Base-by-base conservation (phyloP, 2,329 filamentous ascomycete species). In the Fusarium camptoceras region DNA sequence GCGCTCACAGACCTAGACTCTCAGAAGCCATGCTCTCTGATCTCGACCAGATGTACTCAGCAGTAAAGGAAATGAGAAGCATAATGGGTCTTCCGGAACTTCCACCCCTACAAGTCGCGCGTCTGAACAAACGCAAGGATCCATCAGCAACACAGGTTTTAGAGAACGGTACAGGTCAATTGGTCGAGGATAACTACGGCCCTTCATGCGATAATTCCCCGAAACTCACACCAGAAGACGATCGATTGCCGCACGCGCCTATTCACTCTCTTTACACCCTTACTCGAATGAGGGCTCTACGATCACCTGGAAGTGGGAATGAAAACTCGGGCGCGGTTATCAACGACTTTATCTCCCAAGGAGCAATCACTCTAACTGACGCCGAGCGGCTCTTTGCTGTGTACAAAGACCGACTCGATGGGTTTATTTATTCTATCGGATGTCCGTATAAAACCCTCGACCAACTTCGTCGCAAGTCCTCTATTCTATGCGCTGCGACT, bases 401-500 rank as follows among this genome's bases (percentile, higher is more conserved):
- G 11, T 88, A 86, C 63, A 82, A 82, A 54, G 80, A 84, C 49
- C 82, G 81, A 1, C 82, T 87, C 59, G 86, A 87, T 46, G 82
- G 84, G 44, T 83, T 84, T 39, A 82, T 87, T 57, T 87, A 86
- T 59, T 83, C 83, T 0, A 85, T 87, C 8, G 83, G 86, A 18
- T 79, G 85, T 15, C 82, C 83, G 6, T 85, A 87, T 59, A 78
- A 79, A 37, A 82, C 83, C 5, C 77, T 88, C 2, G 82, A 83
- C 0, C 84, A 83, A 5, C 79, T 89, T 12, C 84, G 88, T 18
- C 83, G 85, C 20, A 83, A 83, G 18, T 89, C 87, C 4, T 83
- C 86, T 0, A 79, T 89, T 3, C 79, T 90, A 14, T 85, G 87
- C 0, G 86, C 84, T 1, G 85, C 85, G 1, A 86, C 88, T 24